phyloP scores from a whole-genome alignment of 306 rosid species.

The Sindora glabra region DNA sequence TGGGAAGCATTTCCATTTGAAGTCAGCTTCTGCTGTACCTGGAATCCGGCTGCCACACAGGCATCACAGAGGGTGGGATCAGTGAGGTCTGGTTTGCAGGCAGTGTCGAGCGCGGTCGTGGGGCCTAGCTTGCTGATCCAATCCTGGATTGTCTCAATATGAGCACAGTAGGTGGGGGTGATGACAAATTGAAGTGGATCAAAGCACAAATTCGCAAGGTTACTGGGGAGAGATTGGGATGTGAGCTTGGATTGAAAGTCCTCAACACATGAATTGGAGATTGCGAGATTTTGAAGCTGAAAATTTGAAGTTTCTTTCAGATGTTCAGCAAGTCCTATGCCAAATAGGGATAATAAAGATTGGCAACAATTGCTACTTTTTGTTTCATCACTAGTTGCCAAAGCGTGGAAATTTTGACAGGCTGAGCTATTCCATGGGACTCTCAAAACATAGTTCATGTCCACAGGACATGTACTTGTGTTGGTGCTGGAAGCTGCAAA shows the following conservation, averaged over 20 bases:
- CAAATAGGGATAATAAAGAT: constrained; percentile 48
- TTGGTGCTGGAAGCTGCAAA: constrained; percentile 3
- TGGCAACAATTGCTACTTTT: constrained; percentile 38
- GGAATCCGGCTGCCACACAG: constrained; percentile 52
- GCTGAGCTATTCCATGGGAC: constrained; percentile 64
- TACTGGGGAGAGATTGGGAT: constrained; percentile 30
- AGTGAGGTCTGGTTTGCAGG: constrained; percentile 52
- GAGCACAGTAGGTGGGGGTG: constrained; percentile 50
- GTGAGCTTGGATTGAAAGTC: constrained; percentile 57
- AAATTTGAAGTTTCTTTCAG: constrained; percentile 67
- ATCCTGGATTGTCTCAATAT: constrained; percentile 36
- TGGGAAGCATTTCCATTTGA: constrained; percentile 56
- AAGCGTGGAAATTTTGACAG: constrained; percentile 36
- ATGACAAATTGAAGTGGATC: constrained; percentile 58
- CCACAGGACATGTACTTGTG: constrained; percentile 54
- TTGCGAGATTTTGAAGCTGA: constrained; percentile 41
- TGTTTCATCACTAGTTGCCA: background rate
- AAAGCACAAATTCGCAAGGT: constrained; percentile 36
- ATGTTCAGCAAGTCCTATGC: constrained; percentile 46
- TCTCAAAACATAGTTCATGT: constrained; percentile 51
- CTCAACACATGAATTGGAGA: constrained; percentile 55
- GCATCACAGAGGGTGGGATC: constrained; percentile 45
- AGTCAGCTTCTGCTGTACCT: constrained; percentile 23
- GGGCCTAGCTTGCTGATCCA: constrained; percentile 49
- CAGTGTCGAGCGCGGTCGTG: constrained; percentile 32